Conservation (phyloP, 2,329 filamentous ascomycete species). For the Chrysosporium keratinophilum region DNA sequence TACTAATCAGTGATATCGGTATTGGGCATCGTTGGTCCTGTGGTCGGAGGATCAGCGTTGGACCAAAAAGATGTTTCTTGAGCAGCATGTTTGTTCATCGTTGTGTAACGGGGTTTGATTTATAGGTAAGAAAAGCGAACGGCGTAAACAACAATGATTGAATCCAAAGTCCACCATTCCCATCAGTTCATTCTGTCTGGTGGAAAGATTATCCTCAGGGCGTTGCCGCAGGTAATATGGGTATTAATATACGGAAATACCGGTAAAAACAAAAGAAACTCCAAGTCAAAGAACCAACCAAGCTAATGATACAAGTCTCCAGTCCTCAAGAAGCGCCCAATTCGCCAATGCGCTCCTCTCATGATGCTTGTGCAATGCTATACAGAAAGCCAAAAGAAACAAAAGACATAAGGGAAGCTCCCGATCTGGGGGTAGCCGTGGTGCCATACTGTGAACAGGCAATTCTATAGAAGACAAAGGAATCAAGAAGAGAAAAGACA, state of each 20-base stretch:
- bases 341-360: slow-evolving; percentile 19
- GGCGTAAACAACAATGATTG: no score
- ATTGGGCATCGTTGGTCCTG: no score
- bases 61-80: no score
- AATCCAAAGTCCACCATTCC: no score
- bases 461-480: not conserved
- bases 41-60: no score
- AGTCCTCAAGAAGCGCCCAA: slow-evolving; percentile 23
- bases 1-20: slow-evolving; percentile 8
- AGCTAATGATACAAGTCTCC: slow-evolving; percentile 22
- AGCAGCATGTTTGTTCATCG: no score
- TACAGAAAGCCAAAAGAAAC: slow-evolving; percentile 1
- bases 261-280: not conserved
- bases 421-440: slow-evolving; percentile 7
- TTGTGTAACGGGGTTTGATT: no score
- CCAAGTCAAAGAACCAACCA: not conserved
- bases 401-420: slow-evolving; percentile 4
- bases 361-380: slow-evolving; percentile 17
- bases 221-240: not conserved
- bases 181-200: not conserved
- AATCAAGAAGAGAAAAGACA: not conserved
- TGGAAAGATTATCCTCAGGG: not conserved
- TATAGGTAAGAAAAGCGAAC: no score
- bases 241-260: not conserved
- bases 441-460: not conserved